A percentile compares a stretch with the other conserved stretches of the same genome.
phyloP scores from a whole-genome alignment of 2,329 filamentous ascomycete species.

The Ascochyta clinopodiicola region DNA sequence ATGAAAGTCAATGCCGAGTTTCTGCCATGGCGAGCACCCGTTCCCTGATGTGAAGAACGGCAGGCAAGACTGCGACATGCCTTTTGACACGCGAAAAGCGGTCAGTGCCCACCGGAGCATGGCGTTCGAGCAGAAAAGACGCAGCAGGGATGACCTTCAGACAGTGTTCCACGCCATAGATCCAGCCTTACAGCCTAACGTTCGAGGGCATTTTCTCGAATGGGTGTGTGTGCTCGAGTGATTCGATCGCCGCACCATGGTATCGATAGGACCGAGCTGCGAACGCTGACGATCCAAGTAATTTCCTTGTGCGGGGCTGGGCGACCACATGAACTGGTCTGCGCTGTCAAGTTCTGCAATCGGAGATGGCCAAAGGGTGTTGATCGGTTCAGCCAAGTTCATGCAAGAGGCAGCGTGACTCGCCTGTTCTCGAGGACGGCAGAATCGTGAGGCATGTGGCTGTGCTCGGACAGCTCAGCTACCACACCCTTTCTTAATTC shows the following conservation, averaged over 20 bases:
- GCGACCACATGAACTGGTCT: slow-evolving; percentile 17
- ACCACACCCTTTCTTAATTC: slow-evolving; percentile 16
- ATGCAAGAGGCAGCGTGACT: slow-evolving; percentile 27
- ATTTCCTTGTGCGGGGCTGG: slow-evolving; percentile 24
- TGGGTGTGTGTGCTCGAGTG: neutral
- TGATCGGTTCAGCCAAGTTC: slow-evolving; percentile 32
- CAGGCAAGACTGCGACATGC: slow-evolving; percentile 10
- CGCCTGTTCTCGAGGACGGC: neutral
- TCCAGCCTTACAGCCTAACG: slow-evolving; percentile 24
- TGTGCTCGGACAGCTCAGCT: slow-evolving; percentile 31
- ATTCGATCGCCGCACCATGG: slow-evolving; percentile 24
- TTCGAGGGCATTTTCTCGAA: slow-evolving; percentile 18
- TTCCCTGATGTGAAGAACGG: slow-evolving; percentile 18
- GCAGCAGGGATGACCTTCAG: slow-evolving; percentile 12
- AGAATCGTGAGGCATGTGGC: slow-evolving; percentile 22
- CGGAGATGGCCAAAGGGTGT: slow-evolving; percentile 26
- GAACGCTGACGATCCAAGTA: slow-evolving; percentile 16
- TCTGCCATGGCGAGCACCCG: slow-evolving; percentile 24
- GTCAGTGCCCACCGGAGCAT: slow-evolving; percentile 13
- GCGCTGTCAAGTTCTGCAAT: slow-evolving; percentile 19
- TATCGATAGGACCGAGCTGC: slow-evolving; percentile 25
- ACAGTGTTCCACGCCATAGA: slow-evolving; percentile 7
- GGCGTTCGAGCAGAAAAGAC: slow-evolving; percentile 11
- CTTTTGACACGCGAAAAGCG: slow-evolving; percentile 1
- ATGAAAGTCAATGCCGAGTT: slow-evolving; percentile 26